These are phyloP conservation scores for Dictyophora rubrovolvata DNA, from an alignment of 768 basidiomycete genomes.

Conservation along the genomic window DNA sequence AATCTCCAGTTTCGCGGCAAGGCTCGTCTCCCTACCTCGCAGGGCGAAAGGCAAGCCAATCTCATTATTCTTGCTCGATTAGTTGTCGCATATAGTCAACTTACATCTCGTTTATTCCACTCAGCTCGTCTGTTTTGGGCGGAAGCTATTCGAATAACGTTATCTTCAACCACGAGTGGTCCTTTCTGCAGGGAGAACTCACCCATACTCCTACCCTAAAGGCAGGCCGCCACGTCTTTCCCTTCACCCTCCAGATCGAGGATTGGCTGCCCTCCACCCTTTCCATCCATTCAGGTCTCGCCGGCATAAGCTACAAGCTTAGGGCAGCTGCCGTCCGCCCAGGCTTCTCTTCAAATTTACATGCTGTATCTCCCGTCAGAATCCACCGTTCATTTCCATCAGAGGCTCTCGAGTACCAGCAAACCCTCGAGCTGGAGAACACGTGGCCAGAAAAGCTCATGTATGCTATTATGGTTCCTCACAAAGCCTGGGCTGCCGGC, in stretches of 20 bases:
- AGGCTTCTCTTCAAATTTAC: slow-evolving; percentile 59
- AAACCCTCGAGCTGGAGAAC: slow-evolving; percentile 91
- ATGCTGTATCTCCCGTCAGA: slow-evolving; percentile 47
- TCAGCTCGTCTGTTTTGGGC: neutral
- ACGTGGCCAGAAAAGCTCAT: slow-evolving; percentile 97
- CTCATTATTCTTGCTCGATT: slow-evolving; percentile 10
- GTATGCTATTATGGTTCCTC: slow-evolving; percentile 89
- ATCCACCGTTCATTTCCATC: slow-evolving; percentile 64
- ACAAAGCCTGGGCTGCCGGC: slow-evolving; percentile 92
- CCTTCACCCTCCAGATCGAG: slow-evolving; percentile 80
- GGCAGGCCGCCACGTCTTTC: slow-evolving; percentile 89
- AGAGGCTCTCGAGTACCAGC: slow-evolving; percentile 90
- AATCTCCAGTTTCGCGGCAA: slow-evolving; percentile 80
- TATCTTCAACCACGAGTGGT: slow-evolving; percentile 81
- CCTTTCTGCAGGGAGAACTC: slow-evolving; percentile 80
- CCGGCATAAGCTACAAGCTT: slow-evolving; percentile 78
- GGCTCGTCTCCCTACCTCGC: slow-evolving; percentile 52
- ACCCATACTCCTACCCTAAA: slow-evolving; percentile 80
- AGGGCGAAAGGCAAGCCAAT: slow-evolving; percentile 47
- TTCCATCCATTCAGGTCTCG: slow-evolving; percentile 35
- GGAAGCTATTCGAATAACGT: slow-evolving; percentile 36
- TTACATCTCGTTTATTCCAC: too few relatives aligned
- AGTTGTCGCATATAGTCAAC: slow-evolving; percentile 26
- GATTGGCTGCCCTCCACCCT: slow-evolving; percentile 74
- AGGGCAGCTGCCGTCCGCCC: slow-evolving; percentile 75